A percentile compares a stretch with the other conserved stretches of the same genome.
These are phyloP conservation scores for Globisporangium orthogonon DNA, from an alignment of 352 stramenopile species.

Conservation along the genomic window DNA sequence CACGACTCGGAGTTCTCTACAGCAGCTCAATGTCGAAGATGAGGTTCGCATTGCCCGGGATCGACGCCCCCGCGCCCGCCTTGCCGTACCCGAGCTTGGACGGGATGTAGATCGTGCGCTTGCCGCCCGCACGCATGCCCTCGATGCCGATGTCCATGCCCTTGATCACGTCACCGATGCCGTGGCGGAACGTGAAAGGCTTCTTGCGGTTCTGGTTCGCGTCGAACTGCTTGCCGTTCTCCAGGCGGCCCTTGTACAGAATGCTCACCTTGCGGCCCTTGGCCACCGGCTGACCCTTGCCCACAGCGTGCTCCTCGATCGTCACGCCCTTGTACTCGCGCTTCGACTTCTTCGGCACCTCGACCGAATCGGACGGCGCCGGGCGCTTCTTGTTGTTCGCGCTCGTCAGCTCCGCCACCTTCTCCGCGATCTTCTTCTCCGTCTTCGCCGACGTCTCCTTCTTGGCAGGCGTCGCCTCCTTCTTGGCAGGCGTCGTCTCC, in stretches of 20 bases:
- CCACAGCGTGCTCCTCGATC: constrained; percentile 68
- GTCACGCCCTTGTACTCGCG: constrained; percentile 73
- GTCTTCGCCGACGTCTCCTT: constrained; percentile 38
- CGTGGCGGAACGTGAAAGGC: constrained; percentile 81
- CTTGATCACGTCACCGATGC: constrained; percentile 91
- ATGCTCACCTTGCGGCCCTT: constrained; percentile 76
- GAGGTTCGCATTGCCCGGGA: constrained; percentile 90
- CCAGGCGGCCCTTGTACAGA: constrained; percentile 71
- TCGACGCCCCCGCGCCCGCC: constrained; percentile 64
- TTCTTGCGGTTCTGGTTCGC: constrained; percentile 74
- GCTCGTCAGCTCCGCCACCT: constrained; percentile 42
- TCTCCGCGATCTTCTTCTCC: constrained; percentile 43
- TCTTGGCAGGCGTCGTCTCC: constrained; percentile 17
- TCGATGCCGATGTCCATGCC: constrained; percentile 95
- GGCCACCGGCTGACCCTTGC: constrained; percentile 54
- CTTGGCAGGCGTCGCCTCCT: constrained; percentile 25
- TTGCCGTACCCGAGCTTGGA: constrained; percentile 92
- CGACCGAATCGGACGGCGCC: constrained; percentile 43
- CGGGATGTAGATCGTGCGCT: constrained; percentile 93
- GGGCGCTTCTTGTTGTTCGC: constrained; percentile 59
- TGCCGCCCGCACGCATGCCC: constrained; percentile 78
- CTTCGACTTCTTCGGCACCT: constrained; percentile 80
- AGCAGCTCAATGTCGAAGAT: constrained; percentile 94
- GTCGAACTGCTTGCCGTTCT: constrained; percentile 86
- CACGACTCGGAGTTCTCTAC: constrained; percentile 15